Evolutionary conservation across 1,284 basidiomycete species (phyloP), one percentile per base, ranked within the genome.

Genomic region (Trichosporon sp.): DNA sequence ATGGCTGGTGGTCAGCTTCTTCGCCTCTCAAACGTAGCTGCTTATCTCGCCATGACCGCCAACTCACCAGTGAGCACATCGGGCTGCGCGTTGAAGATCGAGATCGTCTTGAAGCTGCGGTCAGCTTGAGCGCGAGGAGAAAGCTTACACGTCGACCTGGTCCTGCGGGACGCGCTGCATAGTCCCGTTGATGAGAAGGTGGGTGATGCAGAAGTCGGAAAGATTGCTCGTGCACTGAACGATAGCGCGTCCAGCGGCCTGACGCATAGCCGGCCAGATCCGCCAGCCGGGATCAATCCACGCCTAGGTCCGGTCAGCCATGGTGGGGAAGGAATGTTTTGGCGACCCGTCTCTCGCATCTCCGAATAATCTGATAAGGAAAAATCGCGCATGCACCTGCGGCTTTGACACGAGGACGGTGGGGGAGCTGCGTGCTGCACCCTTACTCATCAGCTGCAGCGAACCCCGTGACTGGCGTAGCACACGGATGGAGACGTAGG

Each of bases 41-140:
- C 4, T 21, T 40, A 37, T 43, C 12, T 38, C 43, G 64, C 32
- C 16, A 32, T 12, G 21, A 11, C 11, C 1, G 19, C 4, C 14
- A 32, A 73, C 78, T 38, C 56, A 78, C 78, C 79, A 2, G 76
- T 77, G 14, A 81, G 71, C 48, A 73, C 69, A 59, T 81, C 79
- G 8, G 78, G 78, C 66, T 77, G 76, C 46, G 67, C 64, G 73
- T 81, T 80, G 71, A 77, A 69, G 31, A 70, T 43, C 32, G 46
- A 32, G 37, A 69, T 71, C 11, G 63, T 48, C 68, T 72, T 51
- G 68, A 61, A 67, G 19, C 73, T 74, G 65, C 1, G 0, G 65
- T 72, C 68, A 71, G 70, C 66, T 11, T 7, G 32, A 14, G 1
- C 0, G n/a, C 43, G 6, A 5, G 16, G 7, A 1, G 2, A 43